Evolutionary conservation across 1,284 basidiomycete genomes (phyloP).

Genomic region (Ceratobasidium sp.): DNA sequence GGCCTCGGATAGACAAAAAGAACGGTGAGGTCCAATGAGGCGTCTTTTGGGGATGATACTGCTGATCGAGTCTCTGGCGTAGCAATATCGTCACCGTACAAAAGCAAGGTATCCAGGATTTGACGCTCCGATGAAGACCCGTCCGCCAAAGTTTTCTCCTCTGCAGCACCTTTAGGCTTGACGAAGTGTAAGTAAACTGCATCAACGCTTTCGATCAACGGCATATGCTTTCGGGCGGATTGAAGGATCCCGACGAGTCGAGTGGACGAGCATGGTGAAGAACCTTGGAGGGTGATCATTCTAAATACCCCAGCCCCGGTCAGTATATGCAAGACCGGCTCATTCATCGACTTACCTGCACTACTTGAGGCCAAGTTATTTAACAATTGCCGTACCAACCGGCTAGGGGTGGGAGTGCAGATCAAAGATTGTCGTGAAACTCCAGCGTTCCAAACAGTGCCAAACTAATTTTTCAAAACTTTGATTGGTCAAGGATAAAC

Average conservation of each 20-base stretch:
- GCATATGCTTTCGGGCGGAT: conserved; percentile 66
- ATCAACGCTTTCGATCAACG: conserved; percentile 76
- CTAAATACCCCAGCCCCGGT: neutral
- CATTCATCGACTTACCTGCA: conserved; percentile 3
- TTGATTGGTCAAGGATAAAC: conserved; percentile 19
- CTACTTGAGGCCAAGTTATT: neutral
- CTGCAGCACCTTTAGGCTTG: conserved; percentile 64
- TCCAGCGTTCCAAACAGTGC: conserved; percentile 9
- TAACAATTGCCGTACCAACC: neutral
- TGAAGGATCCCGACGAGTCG: conserved; percentile 72
- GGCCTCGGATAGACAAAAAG: conserved; percentile 82
- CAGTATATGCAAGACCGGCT: neutral
- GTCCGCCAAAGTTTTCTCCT: conserved; percentile 64
- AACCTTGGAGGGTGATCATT: conserved; percentile 68
- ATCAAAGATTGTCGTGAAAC: conserved; percentile 5
- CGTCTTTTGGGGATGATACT: conserved; percentile 55
- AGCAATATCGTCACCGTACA: conserved; percentile 85
- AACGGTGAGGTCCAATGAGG: conserved; percentile 57
- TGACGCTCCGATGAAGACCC: conserved; percentile 61
- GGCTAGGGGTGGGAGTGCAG: neutral
- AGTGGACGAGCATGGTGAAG: conserved; percentile 73
- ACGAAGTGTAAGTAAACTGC: conserved; percentile 90
- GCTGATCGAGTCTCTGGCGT: conserved; percentile 61
- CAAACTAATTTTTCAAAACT: conserved; percentile 44
- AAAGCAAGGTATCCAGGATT: conserved; percentile 79